Evolutionary conservation across 2,329 filamentous ascomycete genomes (phyloP), one percentile per base, ranked within the genome.

Genomic region (Onygenales sp.): DNA sequence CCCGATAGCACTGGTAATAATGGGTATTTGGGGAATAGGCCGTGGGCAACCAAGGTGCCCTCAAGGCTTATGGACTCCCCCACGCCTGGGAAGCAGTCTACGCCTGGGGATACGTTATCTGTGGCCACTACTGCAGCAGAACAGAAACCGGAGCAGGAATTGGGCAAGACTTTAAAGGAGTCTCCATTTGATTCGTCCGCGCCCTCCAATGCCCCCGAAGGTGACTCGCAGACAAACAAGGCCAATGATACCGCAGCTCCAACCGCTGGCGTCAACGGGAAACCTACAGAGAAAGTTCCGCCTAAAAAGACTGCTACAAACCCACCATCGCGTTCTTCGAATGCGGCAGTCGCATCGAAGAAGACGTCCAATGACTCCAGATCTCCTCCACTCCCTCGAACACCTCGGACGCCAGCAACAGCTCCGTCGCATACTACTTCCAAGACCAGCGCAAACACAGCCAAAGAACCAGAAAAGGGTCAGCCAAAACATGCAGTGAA

Each of bases 401-500:
- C 57, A n/a, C 51, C 57, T 37, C 53, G 43, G 21, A 53, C 58
- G 21, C 56, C 58, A 55, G 42, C 53, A 21, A 51, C 52, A 33
- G 51, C 54, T 34, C 59, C 14, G 54, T 57, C 37, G 58, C 36
- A 43, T 58, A 54, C 11, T 57, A 58, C 17, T 51, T 54, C 14
- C 37, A 63, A 21, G 65, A 56, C 51, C 11, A 53, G 56, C 54
- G 48, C 42, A 37, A 42, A 11, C 17, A 21, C 40, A 14, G 54
- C 61, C 7, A 66, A 63, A 47, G 63, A 67, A 27, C 56, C 59
- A 14, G 63, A 63, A n/a, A 67, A 62, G 53, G 63, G 65, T 33
- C 57, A 65, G 3, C 34, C 61, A n/a, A 65, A 62, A 51, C 58
- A 59, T 37, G 54, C 61, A 34, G 53, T 56, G 17, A 71, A 68